Percentiles rank a stretch among this genome's conserved stretches.
phyloP scores from a whole-genome alignment of 441 rosid species.

The Erysimum pusillum region DNA sequence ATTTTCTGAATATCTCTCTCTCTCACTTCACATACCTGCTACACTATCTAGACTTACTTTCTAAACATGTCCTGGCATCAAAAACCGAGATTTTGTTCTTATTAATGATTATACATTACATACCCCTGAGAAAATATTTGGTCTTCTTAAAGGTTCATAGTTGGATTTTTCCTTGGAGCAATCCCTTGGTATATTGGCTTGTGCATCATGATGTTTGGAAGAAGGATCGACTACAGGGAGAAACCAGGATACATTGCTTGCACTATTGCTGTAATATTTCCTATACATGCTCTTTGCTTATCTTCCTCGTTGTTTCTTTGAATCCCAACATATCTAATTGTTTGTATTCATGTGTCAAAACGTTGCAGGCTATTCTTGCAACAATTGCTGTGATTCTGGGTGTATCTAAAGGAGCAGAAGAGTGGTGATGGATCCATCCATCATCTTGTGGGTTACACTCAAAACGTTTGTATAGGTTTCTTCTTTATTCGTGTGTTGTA shows the following conservation, averaged over 20 bases:
- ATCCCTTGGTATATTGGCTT: slow-evolving; percentile 86
- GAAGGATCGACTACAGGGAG: slow-evolving; percentile 77
- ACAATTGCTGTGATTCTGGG: slow-evolving; percentile 77
- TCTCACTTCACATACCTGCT: slow-evolving; percentile 13
- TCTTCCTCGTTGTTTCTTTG: not conserved
- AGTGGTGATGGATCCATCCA: slow-evolving; percentile 46
- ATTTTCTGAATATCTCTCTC: not conserved
- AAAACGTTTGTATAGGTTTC: slow-evolving; percentile 44
- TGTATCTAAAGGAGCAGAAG: slow-evolving; percentile 63
- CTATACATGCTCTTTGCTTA: not conserved
- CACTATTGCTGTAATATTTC: slow-evolving; percentile 72
- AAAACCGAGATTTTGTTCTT: not conserved
- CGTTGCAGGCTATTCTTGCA: slow-evolving; percentile 78
- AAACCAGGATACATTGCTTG: slow-evolving; percentile 87
- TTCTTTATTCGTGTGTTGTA: slow-evolving; percentile 26
- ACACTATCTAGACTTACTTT: slow-evolving; percentile 1
- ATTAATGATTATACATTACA: no score
- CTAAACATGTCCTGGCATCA: not conserved
- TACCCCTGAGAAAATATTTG: slow-evolving; percentile 3
- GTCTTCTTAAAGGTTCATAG: slow-evolving; percentile 65
- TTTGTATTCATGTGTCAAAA: slow-evolving; percentile 12
- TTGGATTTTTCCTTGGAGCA: slow-evolving; percentile 78
- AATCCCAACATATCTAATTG: not conserved
- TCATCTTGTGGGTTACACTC: slow-evolving; percentile 7
- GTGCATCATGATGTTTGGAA: slow-evolving; percentile 59